Percentiles rank a stretch among this genome's conserved stretches.
Conservation (phyloP, 257 asterid genomes). For the Cinchona pubescens region DNA sequence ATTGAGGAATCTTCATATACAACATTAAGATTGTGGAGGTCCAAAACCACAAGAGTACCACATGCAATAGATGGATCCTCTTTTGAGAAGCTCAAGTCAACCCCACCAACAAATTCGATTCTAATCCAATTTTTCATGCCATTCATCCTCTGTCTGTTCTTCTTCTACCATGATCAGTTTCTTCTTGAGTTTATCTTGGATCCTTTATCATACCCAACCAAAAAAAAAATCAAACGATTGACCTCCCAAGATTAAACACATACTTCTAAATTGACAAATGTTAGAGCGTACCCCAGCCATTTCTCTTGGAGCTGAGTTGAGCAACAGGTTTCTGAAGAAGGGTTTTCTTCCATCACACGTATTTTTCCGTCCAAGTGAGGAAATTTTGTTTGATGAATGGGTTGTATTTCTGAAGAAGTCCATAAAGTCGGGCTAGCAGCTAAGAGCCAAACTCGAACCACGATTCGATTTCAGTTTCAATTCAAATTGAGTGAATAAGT, state of each 20-base stretch:
- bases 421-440: too few relatives aligned
- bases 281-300: constrained; percentile 7
- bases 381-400: too few relatives aligned
- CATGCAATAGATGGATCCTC: constrained; percentile 73
- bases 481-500: too few relatives aligned
- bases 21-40: constrained; percentile 48
- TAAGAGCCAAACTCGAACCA: too few relatives aligned
- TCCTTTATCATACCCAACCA: constrained; percentile 27
- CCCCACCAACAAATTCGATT: constrained; percentile 73
- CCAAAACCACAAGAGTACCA: constrained; percentile 73
- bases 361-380: too few relatives aligned
- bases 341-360: too few relatives aligned
- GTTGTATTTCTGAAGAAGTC: too few relatives aligned
- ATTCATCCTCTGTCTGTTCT: constrained; percentile 21
- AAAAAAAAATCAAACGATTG: not conserved
- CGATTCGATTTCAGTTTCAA: too few relatives aligned
- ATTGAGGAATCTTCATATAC: constrained; percentile 62
- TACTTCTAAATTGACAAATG: not conserved
- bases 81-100: constrained; percentile 82
- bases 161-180: constrained; percentile 36
- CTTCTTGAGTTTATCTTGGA: constrained; percentile 60
- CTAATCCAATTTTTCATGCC: constrained; percentile 22
- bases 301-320: not conserved
- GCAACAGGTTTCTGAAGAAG: not conserved
- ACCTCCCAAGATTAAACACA: not conserved